phyloP scores from a whole-genome alignment of 2,329 filamentous ascomycete genomes.

The Daldinia sp. region DNA sequence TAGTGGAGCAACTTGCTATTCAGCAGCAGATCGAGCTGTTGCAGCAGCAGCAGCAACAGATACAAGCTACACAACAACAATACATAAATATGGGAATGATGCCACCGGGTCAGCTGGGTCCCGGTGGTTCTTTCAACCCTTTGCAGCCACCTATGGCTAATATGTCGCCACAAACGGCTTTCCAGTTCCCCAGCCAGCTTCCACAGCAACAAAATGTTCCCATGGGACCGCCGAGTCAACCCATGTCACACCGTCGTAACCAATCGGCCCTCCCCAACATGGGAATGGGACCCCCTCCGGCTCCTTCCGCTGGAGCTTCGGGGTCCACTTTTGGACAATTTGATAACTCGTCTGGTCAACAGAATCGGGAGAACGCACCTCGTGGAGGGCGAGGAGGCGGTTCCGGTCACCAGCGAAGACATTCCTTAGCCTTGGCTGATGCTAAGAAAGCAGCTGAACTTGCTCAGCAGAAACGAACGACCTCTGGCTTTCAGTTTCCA shows the following conservation, averaged over 20 bases:
- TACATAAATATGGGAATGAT: slow-evolving; percentile 98
- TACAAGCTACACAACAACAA: slow-evolving; percentile 95
- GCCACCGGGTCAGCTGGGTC: slow-evolving; percentile 83
- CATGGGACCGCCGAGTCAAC: slow-evolving; percentile 82
- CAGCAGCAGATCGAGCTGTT: slow-evolving; percentile 98
- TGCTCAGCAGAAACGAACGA: slow-evolving; percentile 95
- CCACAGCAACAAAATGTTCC: slow-evolving; percentile 76
- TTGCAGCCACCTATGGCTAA: slow-evolving; percentile 84
- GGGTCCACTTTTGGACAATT: slow-evolving; percentile 84
- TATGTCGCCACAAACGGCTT: slow-evolving; percentile 82
- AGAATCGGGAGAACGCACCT: slow-evolving; percentile 74
- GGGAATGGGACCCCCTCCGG: slow-evolving; percentile 87
- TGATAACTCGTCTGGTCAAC: slow-evolving; percentile 72
- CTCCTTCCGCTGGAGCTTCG: slow-evolving; percentile 90
- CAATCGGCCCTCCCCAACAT: slow-evolving; percentile 96
- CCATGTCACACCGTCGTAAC: slow-evolving; percentile 92
- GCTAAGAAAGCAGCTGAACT: slow-evolving; percentile 97
- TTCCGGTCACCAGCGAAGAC: slow-evolving; percentile 85
- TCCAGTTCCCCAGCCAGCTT: slow-evolving; percentile 88
- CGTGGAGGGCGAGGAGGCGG: slow-evolving; percentile 81
- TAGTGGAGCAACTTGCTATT: slow-evolving; percentile 97
- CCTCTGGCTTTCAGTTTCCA: slow-evolving; percentile 94
- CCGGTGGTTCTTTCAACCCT: slow-evolving; percentile 78
- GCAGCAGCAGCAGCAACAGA: slow-evolving; percentile 98
- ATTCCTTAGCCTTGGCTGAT: slow-evolving; percentile 93